These are phyloP conservation scores for Fusarium acutatum DNA, from an alignment of 2,329 filamentous ascomycete species.

Conservation along the genomic window DNA sequence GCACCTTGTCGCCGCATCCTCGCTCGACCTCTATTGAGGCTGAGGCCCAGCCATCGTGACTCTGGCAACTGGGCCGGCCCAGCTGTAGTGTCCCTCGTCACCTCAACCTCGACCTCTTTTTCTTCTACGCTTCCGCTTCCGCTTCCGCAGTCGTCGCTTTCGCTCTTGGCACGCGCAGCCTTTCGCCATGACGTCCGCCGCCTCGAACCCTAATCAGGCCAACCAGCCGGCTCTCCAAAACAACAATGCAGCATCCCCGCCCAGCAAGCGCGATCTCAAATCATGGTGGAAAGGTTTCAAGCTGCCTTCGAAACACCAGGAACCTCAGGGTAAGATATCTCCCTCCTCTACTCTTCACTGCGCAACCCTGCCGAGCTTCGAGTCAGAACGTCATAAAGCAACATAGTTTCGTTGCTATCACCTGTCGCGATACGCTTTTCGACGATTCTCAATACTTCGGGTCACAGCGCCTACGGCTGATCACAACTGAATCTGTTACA, in stretches of 20 bases:
- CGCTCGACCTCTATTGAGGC: constrained; percentile 26
- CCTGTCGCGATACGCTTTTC: constrained; percentile 1
- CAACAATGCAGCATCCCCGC: constrained; percentile 69
- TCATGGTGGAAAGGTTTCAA: constrained; percentile 99
- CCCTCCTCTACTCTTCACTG: constrained; percentile 1
- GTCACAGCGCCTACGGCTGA: not conserved
- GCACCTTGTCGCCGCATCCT: constrained; percentile 24
- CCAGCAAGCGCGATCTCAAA: constrained; percentile 85
- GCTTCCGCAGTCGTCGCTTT: constrained; percentile 3
- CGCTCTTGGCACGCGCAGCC: constrained; percentile 19
- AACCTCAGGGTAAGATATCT: constrained; percentile 59
- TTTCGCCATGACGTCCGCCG: constrained; percentile 49
- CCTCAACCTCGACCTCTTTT: constrained; percentile 16
- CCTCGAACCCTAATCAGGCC: constrained; percentile 45
- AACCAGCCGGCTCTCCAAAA: constrained; percentile 43
- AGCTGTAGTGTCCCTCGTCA: constrained; percentile 35
- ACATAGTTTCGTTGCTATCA: not conserved
- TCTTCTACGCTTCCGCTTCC: not conserved
- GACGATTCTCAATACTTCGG: not conserved
- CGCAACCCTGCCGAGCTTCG: constrained; percentile 1
- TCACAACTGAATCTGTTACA: not conserved
- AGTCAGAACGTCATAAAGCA: constrained; percentile 1
- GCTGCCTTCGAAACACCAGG: constrained; percentile 67
- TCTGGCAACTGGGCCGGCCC: constrained; percentile 42
- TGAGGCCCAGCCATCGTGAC: constrained; percentile 38